Conservation (phyloP, 257 asterid genomes). For the Rauvolfia tetraphylla region DNA sequence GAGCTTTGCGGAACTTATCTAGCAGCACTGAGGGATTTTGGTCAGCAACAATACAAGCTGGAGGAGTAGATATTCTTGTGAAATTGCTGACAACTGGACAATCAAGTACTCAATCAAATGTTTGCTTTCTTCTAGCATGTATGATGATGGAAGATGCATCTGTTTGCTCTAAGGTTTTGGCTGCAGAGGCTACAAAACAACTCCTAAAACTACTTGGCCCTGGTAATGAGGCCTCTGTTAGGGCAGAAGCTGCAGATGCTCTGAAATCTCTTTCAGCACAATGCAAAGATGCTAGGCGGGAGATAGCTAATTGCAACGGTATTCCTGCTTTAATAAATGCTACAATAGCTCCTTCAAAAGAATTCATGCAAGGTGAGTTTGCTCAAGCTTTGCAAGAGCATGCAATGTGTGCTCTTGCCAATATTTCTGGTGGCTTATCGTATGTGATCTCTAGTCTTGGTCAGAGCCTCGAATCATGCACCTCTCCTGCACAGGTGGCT, state of each 20-base stretch:
- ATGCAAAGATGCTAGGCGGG: conserved; percentile 82
- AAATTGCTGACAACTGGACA: conserved; percentile 81
- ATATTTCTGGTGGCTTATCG: conserved; percentile 96
- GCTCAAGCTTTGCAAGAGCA: conserved; percentile 99
- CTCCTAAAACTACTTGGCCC: conserved; percentile 88
- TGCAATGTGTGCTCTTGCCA: conserved; percentile 99
- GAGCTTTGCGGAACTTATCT: conserved; percentile 80
- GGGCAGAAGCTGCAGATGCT: conserved; percentile 98
- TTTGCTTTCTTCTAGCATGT: conserved; percentile 92
- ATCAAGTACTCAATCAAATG: conserved; percentile 88
- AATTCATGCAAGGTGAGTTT: conserved; percentile 96
- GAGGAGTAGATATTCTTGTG: conserved; percentile 88
- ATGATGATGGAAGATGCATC: conserved; percentile 98
- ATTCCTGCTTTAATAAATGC: conserved; percentile 93
- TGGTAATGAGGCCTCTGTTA: conserved; percentile 82
- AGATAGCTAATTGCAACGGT: conserved; percentile 80
- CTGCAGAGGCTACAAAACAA: conserved; percentile 74
- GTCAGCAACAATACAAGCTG: conserved; percentile 72
- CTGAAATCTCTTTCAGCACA: conserved; percentile 96
- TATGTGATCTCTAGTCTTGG: conserved; percentile 96
- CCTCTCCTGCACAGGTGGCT: conserved; percentile 91
- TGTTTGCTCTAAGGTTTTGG: conserved; percentile 68
- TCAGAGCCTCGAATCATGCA: conserved; percentile 93
- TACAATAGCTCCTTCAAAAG: conserved; percentile 98
- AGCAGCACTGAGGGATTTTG: conserved; percentile 97